phyloP scores from a whole-genome alignment of 1,284 basidiomycete genomes.

The Earliella scabrosa region DNA sequence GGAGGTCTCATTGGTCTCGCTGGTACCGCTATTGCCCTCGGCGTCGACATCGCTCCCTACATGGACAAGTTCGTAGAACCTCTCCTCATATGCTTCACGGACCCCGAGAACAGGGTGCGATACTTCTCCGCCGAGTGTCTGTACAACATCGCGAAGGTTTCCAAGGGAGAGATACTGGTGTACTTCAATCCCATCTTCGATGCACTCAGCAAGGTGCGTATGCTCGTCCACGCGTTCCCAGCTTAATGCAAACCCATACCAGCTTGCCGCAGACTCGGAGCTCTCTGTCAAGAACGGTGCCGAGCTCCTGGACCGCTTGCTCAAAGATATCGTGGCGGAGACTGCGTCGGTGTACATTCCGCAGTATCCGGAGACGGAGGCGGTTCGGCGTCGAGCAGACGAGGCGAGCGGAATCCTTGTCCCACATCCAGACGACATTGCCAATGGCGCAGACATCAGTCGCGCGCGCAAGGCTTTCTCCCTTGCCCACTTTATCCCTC shows the following conservation, averaged over 20 bases:
- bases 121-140: conserved; percentile 98
- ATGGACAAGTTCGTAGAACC: conserved; percentile 93
- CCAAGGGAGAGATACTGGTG: conserved; percentile 95
- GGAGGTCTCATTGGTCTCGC: conserved; percentile 97
- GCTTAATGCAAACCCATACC: conserved; percentile 13
- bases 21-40: conserved; percentile 94
- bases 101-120: conserved; percentile 93
- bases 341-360: conserved; percentile 96
- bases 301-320: conserved; percentile 94
- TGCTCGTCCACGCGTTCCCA: background rate
- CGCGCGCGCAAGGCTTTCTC: conserved; percentile 87
- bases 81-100: conserved; percentile 92
- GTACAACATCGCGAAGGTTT: conserved; percentile 99
- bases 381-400: conserved; percentile 51
- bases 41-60: conserved; percentile 91
- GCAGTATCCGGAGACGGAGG: conserved; percentile 82
- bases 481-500: conserved; percentile 91
- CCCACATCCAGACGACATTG: conserved; percentile 58
- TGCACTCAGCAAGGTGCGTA: conserved; percentile 88
- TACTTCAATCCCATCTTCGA: conserved; percentile 99
- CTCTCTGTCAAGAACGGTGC: conserved; percentile 98
- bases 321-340: conserved; percentile 98
- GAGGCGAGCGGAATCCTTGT: conserved; percentile 57
- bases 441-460: conserved; percentile 47
- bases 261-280: conserved; percentile 97